phyloP scores from a whole-genome alignment of 768 basidiomycete genomes.

The Tulasnella sp. region DNA sequence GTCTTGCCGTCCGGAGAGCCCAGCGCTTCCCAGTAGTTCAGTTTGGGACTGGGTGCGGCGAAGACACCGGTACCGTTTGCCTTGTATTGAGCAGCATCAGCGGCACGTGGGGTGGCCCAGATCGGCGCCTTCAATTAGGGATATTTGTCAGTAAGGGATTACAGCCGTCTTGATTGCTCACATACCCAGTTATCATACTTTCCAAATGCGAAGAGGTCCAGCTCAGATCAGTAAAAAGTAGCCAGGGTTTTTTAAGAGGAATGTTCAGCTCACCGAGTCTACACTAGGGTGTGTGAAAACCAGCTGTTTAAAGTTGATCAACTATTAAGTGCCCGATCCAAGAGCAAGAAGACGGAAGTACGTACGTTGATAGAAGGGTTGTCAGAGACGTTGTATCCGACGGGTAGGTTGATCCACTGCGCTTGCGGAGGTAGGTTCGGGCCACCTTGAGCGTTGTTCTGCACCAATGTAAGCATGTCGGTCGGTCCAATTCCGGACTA shows the following conservation, averaged over 20 bases:
- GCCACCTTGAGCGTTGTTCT: slow-evolving; percentile 36
- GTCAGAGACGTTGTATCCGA: slow-evolving; percentile 43
- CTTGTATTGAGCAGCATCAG: slow-evolving; percentile 47
- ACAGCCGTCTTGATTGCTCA: too few relatives aligned
- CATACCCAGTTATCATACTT: slow-evolving; percentile 45
- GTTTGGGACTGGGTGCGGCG: slow-evolving; percentile 40
- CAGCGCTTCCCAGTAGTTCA: slow-evolving; percentile 53
- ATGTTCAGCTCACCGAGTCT: slow-evolving; percentile 27
- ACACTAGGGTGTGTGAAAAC: slow-evolving; percentile 55
- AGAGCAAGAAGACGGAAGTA: not conserved
- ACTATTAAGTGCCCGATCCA: not conserved
- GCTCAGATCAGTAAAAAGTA: too few relatives aligned
- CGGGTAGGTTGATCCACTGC: slow-evolving; percentile 50
- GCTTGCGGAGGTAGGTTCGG: slow-evolving; percentile 38
- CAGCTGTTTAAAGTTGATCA: slow-evolving; percentile 22
- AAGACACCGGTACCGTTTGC: slow-evolving; percentile 44
- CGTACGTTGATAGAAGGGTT: slow-evolving; percentile 50
- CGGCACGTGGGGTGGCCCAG: slow-evolving; percentile 43
- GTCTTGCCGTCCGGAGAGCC: slow-evolving; percentile 36
- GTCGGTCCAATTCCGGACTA: slow-evolving; percentile 36
- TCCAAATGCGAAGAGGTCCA: slow-evolving; percentile 22
- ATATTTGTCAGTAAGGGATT: too few relatives aligned
- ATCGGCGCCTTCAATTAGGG: slow-evolving; percentile 29
- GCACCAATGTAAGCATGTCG: slow-evolving; percentile 38
- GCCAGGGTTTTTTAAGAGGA: too few relatives aligned